Base-by-base conservation (phyloP, 306 rosid species). In the Casuarina glauca region DNA sequence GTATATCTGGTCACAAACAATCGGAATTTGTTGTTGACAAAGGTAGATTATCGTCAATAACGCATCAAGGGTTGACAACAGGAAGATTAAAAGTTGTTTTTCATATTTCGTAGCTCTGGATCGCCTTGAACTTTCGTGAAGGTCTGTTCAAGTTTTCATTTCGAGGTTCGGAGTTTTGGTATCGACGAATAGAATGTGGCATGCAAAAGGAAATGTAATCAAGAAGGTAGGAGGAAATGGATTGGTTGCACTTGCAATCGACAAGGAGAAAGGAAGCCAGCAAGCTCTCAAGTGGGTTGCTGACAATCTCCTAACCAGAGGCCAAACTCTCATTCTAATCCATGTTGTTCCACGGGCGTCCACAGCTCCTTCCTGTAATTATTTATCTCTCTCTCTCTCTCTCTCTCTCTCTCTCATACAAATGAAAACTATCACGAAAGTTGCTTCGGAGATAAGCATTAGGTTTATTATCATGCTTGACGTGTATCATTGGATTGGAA, bases 261-360 rank as follows among this genome's bases (percentile, higher is more conserved):
- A 90, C 77, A 89, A 86, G 78, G 96, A 94, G 12, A 92, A 92
- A 85, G 96, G 98, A 13, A 94, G 97, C 76, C 91, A 87, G 76
- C 72, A 77, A 4, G 97, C 98, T 79, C 87, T 94, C 44, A 88
- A 85, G 84, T 94, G 97, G 97, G 96, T 97, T 13, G 93, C 89
- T 61, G 98, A 94, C 62, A 84, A 69, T 80, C 79, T 94, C 76
- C 84, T 94, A 44, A 5, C 70, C 48, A 89, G 71, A 53, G 96
- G 97, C 77, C 92, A 89, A 87, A 87, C 88, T 67, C 81, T 94
- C 51, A 42, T 92, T 83, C 85, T 94, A 17, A 85, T 94, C 44
- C 97, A 96, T 74, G 98, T 91, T 61, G 79, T 87, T 81, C 91
- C 82, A 15, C 54, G 68, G 58, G 5, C 86, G 19, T 57, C 85